These are phyloP conservation scores for Metarhizium robertsii DNA, from an alignment of 2,329 filamentous ascomycete species.

Conservation along the genomic window DNA sequence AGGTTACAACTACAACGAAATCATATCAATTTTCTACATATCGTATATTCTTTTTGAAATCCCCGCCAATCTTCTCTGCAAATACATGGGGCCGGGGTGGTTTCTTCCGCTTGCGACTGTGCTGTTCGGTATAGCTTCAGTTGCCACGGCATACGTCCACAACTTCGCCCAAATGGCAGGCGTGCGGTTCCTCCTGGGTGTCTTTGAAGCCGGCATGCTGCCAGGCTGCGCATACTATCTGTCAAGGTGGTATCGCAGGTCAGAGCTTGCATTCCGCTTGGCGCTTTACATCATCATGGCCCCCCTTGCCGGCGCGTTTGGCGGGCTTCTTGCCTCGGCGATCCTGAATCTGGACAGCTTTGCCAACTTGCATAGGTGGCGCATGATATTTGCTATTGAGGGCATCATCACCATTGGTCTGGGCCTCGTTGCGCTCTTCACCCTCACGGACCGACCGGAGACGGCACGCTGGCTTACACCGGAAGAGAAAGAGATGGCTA, in stretches of 20 bases:
- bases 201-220: constrained; percentile 66
- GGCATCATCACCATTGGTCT: constrained; percentile 49
- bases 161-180: constrained; percentile 41
- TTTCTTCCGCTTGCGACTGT: constrained; percentile 56
- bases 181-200: constrained; percentile 57
- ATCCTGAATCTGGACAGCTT: constrained; percentile 54
- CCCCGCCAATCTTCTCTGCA: constrained; percentile 58
- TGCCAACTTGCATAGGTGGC: constrained; percentile 47
- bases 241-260: constrained; percentile 61
- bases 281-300: constrained; percentile 63
- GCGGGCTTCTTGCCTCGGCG: constrained; percentile 54
- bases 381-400: constrained; percentile 64
- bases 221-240: constrained; percentile 69
- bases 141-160: constrained; percentile 57
- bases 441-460: constrained; percentile 58
- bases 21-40: constrained; percentile 62
- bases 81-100: constrained; percentile 63
- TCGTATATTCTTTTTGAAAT: constrained; percentile 67
- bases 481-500: constrained; percentile 57
- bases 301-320: constrained; percentile 61
- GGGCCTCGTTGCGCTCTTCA: constrained; percentile 51
- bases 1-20: constrained; percentile 59
- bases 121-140: constrained; percentile 52
- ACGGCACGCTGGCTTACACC: constrained; percentile 56
- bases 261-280: constrained; percentile 58